Base-by-base conservation (phyloP, 2,329 filamentous ascomycete genomes). In the Fusarium sp. region DNA sequence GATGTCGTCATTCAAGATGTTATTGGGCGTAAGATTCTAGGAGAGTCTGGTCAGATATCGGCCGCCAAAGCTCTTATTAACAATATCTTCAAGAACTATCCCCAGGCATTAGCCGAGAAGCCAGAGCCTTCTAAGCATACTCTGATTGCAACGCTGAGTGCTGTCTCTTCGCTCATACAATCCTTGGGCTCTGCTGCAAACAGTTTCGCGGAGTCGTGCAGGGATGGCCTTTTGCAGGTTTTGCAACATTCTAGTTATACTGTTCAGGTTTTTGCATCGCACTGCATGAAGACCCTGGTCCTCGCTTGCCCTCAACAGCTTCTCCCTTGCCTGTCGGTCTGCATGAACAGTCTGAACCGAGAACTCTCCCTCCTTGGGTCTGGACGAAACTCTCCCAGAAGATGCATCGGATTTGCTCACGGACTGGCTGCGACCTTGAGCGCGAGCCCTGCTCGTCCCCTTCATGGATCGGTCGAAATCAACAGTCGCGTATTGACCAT, bases 211-310 rank as follows among this genome's bases (percentile, higher is more conserved):
- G 96, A 99, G 67, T 77, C 86, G 15, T 97, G 93, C 76, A 88
- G 95, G 49, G 96, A 99, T 77, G 92, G 92, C 6, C 82, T 99
- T 32, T 83, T 98, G 39, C 94, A 97, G 77, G 92, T 97, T 7
- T 83, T 98, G 26, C 93, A 97, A 72, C 96, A 99, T 78, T 93
- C 94, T 1, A 97, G 93, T 79, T 98, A 98, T 78, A 96, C 94
- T 6, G 96, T 99, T 3, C 96, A 99, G 75, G 89, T 98, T 5
- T 92, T 96, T 73, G 90, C 93, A 2, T 93, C 96, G 6, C 88
- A 92, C 63, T 97, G 94, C 75, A 83, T 98, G 72, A 93, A 95
- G 71, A 89, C 87, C 0, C 96, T 98, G 74, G 92, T 97, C 1
- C 84, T 97, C 43, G 94, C 94, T 15, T 97, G 94, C 71, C 96